Percentiles rank a stretch among this genome's conserved stretches.
phyloP scores from a whole-genome alignment of 1,284 basidiomycete genomes.

The Amylostereum areolatum region DNA sequence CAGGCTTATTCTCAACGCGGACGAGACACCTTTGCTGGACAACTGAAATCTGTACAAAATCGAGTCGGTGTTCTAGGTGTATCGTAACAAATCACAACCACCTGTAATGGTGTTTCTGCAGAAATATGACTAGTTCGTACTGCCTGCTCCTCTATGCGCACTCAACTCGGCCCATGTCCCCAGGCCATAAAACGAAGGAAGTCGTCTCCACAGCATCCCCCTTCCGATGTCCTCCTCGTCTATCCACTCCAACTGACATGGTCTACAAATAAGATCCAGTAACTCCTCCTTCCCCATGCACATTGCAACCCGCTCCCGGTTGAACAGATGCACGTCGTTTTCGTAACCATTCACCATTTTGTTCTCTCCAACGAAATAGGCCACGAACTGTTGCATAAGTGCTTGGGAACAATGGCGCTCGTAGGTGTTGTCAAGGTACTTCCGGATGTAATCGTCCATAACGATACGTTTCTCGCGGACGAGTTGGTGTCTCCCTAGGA shows the following conservation, averaged over 20 bases:
- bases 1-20: constrained; percentile 14
- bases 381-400: background rate
- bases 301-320: background rate
- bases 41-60: background rate
- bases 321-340: background rate
- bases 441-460: background rate
- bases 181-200: background rate
- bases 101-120: too few species aligned
- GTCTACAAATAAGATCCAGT: background rate
- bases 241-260: background rate
- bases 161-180: background rate
- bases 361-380: background rate
- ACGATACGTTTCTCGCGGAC: background rate
- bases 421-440: too few species aligned
- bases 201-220: background rate
- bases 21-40: constrained; percentile 11
- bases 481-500: background rate
- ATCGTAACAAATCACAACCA: too few species aligned
- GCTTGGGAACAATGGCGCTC: too few species aligned
- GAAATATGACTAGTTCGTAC: too few species aligned
- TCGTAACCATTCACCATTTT: background rate
- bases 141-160: background rate
- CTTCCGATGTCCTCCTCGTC: background rate
- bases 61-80: too few species aligned
- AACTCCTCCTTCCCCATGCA: background rate